Conservation (phyloP, 2,329 filamentous ascomycete genomes). For the Coniosporium tulheliwenetii region DNA sequence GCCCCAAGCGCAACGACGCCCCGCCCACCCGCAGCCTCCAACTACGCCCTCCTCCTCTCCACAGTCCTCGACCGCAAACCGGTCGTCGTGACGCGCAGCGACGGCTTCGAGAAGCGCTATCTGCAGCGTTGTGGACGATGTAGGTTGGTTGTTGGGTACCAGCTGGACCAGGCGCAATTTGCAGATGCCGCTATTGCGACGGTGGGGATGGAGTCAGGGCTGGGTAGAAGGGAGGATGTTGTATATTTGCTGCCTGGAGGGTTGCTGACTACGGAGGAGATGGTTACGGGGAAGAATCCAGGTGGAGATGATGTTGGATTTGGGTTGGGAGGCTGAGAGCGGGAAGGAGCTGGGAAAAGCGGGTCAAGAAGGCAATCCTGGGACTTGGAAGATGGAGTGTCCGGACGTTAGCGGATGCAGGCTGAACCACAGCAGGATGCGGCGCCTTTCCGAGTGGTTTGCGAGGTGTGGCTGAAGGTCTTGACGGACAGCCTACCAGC, state of each 20-base stretch:
- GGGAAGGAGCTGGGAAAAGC: too few relatives aligned
- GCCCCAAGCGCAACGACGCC: constrained; percentile 1
- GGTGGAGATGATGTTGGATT: not conserved
- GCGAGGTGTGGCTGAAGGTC: too few relatives aligned
- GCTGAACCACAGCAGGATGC: too few relatives aligned
- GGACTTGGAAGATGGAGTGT: too few relatives aligned
- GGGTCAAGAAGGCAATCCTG: too few relatives aligned
- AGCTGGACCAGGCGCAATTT: constrained; percentile 39
- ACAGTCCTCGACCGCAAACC: constrained; percentile 31
- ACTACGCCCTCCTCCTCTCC: constrained; percentile 36
- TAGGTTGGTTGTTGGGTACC: constrained; percentile 45
- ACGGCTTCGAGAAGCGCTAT: constrained; percentile 53
- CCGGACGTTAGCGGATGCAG: too few relatives aligned
- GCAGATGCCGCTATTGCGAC: not conserved
- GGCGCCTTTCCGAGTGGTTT: too few relatives aligned
- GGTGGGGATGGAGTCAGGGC: constrained; percentile 8
- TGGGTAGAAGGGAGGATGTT: constrained; percentile 26
- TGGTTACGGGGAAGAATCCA: constrained; percentile 28
- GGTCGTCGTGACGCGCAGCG: constrained; percentile 37
- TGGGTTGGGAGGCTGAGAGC: too few relatives aligned
- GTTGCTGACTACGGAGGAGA: constrained; percentile 40
- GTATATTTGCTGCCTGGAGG: constrained; percentile 47
- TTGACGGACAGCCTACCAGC: too few relatives aligned
- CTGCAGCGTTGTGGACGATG: constrained; percentile 45
- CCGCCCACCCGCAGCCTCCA: constrained; percentile 1